Evolutionary conservation across 2,329 filamentous ascomycete genomes (phyloP).

Genomic region (Hirsutella minnesotensis): DNA sequence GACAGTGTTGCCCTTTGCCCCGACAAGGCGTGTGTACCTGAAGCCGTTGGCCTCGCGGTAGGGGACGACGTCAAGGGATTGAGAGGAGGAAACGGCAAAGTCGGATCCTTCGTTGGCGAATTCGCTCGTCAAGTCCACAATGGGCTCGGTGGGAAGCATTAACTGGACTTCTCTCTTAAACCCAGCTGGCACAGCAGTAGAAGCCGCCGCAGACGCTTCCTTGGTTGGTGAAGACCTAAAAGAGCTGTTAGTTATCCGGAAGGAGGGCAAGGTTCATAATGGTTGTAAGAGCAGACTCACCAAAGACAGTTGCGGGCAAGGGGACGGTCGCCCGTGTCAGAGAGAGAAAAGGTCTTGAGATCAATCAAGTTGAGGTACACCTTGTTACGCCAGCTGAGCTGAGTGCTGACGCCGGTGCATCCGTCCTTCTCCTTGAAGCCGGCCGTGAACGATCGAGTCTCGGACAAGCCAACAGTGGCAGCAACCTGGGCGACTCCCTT

Average conservation of each 20-base stretch:
- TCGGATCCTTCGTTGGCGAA: not conserved
- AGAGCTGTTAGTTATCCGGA: not conserved
- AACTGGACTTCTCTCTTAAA: not conserved
- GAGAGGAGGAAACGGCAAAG: slow-evolving; percentile 1
- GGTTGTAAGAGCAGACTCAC: slow-evolving; percentile 6
- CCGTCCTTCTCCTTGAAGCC: slow-evolving; percentile 10
- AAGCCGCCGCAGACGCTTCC: not conserved
- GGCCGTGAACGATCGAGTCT: slow-evolving; percentile 5
- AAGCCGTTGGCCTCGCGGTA: slow-evolving; percentile 11
- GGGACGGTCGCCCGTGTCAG: slow-evolving; percentile 12
- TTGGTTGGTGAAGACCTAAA: not conserved
- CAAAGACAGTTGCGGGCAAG: slow-evolving; percentile 11
- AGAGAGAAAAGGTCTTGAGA: slow-evolving; percentile 5
- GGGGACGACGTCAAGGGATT: not conserved
- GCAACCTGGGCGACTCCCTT: slow-evolving; percentile 11
- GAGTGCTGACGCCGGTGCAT: slow-evolving; percentile 15
- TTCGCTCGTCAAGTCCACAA: not conserved
- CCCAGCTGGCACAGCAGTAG: not conserved
- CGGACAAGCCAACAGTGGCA: slow-evolving; percentile 6
- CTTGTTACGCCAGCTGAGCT: slow-evolving; percentile 16
- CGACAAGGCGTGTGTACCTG: slow-evolving; percentile 11
- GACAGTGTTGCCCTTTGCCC: slow-evolving; percentile 8
- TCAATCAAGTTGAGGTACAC: slow-evolving; percentile 11
- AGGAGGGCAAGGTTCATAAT: too few relatives aligned
- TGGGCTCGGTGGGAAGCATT: not conserved